Conservation (phyloP, 2,329 filamentous ascomycete species). For the Rhexocercosporidium sp. region DNA sequence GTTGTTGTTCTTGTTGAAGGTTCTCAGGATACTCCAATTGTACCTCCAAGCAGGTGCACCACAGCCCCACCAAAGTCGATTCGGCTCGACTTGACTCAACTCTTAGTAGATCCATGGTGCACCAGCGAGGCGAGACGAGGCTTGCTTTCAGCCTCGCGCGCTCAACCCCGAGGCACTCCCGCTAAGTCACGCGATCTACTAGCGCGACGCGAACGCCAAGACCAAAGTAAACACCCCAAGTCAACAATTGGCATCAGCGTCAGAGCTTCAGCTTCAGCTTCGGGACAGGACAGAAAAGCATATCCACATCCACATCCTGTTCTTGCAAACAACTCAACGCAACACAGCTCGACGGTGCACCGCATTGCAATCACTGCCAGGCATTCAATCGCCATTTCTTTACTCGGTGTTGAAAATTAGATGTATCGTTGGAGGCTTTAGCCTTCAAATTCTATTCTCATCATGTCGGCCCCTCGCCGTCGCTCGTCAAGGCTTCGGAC, state of each 20-base stretch:
- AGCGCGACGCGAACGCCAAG: neutral
- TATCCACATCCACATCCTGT: conserved; percentile 48
- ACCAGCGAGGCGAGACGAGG: neutral
- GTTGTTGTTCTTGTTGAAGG: too few relatives aligned
- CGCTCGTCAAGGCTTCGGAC: conserved; percentile 42
- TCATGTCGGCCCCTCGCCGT: conserved; percentile 40
- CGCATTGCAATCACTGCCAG: neutral
- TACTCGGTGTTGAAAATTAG: neutral
- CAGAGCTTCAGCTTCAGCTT: neutral
- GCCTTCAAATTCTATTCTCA: conserved; percentile 17
- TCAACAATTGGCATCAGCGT: neutral
- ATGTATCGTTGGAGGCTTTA: neutral
- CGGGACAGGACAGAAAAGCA: too few relatives aligned
- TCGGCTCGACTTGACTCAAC: too few relatives aligned
- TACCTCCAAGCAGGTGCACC: too few relatives aligned
- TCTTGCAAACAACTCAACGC: conserved; percentile 2
- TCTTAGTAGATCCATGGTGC: too few relatives aligned
- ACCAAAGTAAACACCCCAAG: neutral
- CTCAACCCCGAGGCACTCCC: neutral
- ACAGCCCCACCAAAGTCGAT: too few relatives aligned
- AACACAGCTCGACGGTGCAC: conserved; percentile 2
- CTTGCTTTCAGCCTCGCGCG: neutral
- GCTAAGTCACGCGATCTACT: neutral
- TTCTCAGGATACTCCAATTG: too few relatives aligned
- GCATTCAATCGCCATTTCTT: conserved; percentile 17